phyloP scores from a whole-genome alignment of 768 basidiomycete genomes.

The Suillus tomentosus region DNA sequence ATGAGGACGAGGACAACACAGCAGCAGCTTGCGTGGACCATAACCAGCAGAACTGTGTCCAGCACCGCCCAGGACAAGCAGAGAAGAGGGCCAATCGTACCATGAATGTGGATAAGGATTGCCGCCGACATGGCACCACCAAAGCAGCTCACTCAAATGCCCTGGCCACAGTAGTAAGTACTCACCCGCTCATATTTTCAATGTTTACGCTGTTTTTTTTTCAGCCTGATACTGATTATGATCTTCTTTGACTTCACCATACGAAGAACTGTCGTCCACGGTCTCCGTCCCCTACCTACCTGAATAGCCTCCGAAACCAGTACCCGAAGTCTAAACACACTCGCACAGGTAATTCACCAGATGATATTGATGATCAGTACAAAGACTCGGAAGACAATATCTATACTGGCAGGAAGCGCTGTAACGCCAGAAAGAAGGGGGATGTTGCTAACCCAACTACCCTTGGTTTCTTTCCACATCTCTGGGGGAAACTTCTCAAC shows the following conservation, averaged over 20 bases:
- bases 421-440: background rate
- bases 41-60: no score
- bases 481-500: no score
- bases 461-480: background rate
- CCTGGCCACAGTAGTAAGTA: background rate
- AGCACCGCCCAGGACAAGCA: no score
- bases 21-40: no score
- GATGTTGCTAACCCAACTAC: background rate
- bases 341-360: background rate
- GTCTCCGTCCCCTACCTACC: background rate
- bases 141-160: no score
- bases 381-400: background rate
- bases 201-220: background rate
- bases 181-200: background rate
- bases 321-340: background rate
- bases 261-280: background rate
- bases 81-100: no score
- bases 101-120: no score
- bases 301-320: background rate
- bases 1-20: no score
- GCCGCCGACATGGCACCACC: no score
- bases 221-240: constrained; percentile 2
- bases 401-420: background rate
- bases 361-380: background rate
- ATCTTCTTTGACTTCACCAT: background rate